Base-by-base conservation (phyloP, 805 yeast genomes). In the Barnettozyma pratensis region DNA sequence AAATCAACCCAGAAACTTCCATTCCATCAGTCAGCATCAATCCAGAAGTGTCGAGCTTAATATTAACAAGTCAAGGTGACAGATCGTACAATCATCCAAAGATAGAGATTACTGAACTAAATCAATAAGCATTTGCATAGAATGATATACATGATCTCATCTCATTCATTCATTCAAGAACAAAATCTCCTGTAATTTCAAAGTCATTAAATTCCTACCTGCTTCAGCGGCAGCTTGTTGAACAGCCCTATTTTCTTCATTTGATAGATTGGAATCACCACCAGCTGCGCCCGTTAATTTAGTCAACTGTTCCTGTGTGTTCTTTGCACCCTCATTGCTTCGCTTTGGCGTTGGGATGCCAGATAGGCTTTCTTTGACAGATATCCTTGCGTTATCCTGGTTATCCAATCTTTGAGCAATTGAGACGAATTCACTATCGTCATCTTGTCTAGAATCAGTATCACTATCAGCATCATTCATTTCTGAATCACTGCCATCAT, bases 401-500 rank as follows among this genome's bases (percentile, higher is more conserved):
- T 37, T 38, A 12, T 37, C 52, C 40, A 45, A 5, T 37, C 49
- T 49, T 37, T 45, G 47, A 8, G 44, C 39, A 28, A 42, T 49
- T 2, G 49, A 39, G 6, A 30, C 30, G 4, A 46, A 30, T 35
- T 49, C 49, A 25, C 46, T 47, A 2, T 50, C 46, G 6, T 49
- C 54, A 41, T 55, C 58, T 25, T 50, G 48, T 6, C 49, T 47
- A 27, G 50, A 49, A 32, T 57, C 61, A 30, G 49, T 37, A 35
- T 57, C 61, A 39, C 57, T 53, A 46, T 58, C 62, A 37, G 19
- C 52, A 31, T 61, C 65, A 29, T 59, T 60, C 62, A 59, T 59
- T 41, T 60, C 65, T 7, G 59, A 53, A 37, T 60, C 64, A 31
- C 56, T 54, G 1, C 53, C 63, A 42, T 60, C 61, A 10, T 57